A percentile compares a stretch with the other conserved stretches of the same genome.
These are phyloP conservation scores for Akebia trifoliata DNA, from an alignment of 164 flowering plant species.

Conservation along the genomic window DNA sequence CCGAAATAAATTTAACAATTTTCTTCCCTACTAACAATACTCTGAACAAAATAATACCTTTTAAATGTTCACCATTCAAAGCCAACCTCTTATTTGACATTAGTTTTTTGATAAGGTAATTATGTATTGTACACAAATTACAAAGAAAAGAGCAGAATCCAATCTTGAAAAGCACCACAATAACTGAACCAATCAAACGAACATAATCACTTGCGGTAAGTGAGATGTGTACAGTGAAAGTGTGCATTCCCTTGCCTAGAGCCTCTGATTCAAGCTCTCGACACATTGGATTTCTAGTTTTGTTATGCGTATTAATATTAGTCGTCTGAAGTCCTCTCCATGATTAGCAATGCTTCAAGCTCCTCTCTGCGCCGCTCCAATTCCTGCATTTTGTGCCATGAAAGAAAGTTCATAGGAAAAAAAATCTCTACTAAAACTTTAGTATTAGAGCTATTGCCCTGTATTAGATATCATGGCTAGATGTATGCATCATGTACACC, in stretches of 20 bases:
- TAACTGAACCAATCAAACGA: background rate
- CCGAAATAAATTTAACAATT: too few relatives aligned
- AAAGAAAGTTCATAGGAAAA: background rate
- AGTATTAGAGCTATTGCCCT: too few relatives aligned
- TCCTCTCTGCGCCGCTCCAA: slow-evolving; percentile 71
- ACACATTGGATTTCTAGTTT: background rate
- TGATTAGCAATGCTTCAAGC: slow-evolving; percentile 58
- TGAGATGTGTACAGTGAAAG: background rate
- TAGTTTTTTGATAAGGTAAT: background rate
- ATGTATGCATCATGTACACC: background rate
- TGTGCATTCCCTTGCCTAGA: background rate
- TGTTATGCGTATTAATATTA: background rate
- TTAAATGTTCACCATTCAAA: background rate
- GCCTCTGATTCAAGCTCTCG: background rate
- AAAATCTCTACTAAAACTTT: too few relatives aligned
- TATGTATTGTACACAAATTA: background rate
- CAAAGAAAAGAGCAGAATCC: background rate
- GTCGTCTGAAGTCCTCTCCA: slow-evolving; percentile 18
- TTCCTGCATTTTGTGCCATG: slow-evolving; percentile 38
- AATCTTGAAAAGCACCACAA: background rate
- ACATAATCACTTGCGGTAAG: background rate
- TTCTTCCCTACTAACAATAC: too few relatives aligned
- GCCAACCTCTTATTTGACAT: too few relatives aligned
- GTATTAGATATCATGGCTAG: background rate
- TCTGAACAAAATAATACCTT: too few relatives aligned